These are phyloP conservation scores for Trifolium dubium DNA, from an alignment of 306 rosid species.

Conservation along the genomic window DNA sequence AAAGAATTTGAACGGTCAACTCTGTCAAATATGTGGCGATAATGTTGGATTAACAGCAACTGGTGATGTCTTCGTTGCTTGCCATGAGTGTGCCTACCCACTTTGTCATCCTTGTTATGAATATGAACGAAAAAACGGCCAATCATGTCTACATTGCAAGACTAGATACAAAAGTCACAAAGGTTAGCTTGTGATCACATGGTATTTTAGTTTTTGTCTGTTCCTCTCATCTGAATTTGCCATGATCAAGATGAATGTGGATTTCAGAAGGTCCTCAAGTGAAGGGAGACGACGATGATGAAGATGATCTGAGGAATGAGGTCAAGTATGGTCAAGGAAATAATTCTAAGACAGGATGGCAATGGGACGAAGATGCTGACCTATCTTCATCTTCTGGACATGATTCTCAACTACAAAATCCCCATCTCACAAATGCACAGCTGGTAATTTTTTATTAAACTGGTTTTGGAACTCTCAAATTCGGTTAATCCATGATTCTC, in stretches of 20 bases:
- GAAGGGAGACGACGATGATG: conserved; percentile 90
- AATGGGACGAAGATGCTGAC: conserved; percentile 92
- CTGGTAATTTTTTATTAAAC: conserved; percentile 49
- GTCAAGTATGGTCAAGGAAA: conserved; percentile 68
- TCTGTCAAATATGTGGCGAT: conserved; percentile 93
- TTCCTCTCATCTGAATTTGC: conserved; percentile 19
- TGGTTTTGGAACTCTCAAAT: conserved; percentile 17
- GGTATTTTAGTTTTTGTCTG: conserved; percentile 5
- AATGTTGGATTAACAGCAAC: conserved; percentile 72
- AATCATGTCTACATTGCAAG: conserved; percentile 94
- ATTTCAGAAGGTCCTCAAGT: conserved; percentile 73
- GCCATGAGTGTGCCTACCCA: conserved; percentile 94
- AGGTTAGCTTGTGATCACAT: conserved; percentile 56
- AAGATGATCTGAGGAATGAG: conserved; percentile 84
- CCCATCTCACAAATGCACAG: conserved; percentile 72
- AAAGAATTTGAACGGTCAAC: conserved; percentile 80
- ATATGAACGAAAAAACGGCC: conserved; percentile 81
- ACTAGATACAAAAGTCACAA: conserved; percentile 80
- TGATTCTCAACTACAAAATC: conserved; percentile 81
- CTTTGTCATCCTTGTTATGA: conserved; percentile 88
- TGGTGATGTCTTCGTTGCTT: conserved; percentile 86
- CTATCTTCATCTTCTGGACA: conserved; percentile 88
- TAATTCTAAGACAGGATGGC: conserved; percentile 58
- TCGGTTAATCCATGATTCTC: not conserved
- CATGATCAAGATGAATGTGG: conserved; percentile 44